Percentiles rank a stretch among this genome's conserved stretches.
Evolutionary conservation across 202 grass and related monocot genomes (phyloP).

Genomic region (Saccharum hybrid): DNA sequence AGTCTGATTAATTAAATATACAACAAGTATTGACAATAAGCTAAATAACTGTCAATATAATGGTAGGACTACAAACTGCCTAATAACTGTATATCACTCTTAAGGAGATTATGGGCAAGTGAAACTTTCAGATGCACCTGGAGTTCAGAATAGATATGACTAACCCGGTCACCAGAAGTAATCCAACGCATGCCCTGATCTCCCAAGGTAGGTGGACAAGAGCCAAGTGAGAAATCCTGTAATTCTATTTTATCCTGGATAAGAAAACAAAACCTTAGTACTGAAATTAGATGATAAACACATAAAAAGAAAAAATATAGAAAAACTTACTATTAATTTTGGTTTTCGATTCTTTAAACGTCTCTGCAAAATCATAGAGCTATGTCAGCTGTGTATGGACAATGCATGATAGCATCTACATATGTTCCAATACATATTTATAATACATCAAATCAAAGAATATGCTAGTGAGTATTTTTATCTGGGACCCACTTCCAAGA

Average conservation of each 20-base stretch:
- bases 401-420: slow-evolving; percentile 25
- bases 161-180: slow-evolving; percentile 82
- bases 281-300: slow-evolving; percentile 37
- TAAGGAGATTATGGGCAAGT: slow-evolving; percentile 8
- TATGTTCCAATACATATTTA: slow-evolving; percentile 22
- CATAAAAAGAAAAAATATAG: slow-evolving; percentile 25
- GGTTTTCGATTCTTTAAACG: slow-evolving; percentile 83
- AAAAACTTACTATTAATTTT: slow-evolving; percentile 82
- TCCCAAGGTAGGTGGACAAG: slow-evolving; percentile 87
- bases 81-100: neutral
- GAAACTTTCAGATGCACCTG: slow-evolving; percentile 19
- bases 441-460: slow-evolving; percentile 2
- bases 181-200: slow-evolving; percentile 83
- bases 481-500: slow-evolving; percentile 9
- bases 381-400: slow-evolving; percentile 31
- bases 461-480: neutral
- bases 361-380: slow-evolving; percentile 64
- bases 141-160: slow-evolving; percentile 40
- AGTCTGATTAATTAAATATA: neutral
- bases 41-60: slow-evolving; percentile 1
- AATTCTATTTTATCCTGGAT: slow-evolving; percentile 95
- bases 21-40: slow-evolving; percentile 19
- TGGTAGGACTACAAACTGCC: neutral
- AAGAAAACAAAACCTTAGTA: slow-evolving; percentile 42
- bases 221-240: slow-evolving; percentile 90